Evolutionary conservation across 805 yeast genomes (phyloP).

Genomic region (Metschnikowia vanudenii): DNA sequence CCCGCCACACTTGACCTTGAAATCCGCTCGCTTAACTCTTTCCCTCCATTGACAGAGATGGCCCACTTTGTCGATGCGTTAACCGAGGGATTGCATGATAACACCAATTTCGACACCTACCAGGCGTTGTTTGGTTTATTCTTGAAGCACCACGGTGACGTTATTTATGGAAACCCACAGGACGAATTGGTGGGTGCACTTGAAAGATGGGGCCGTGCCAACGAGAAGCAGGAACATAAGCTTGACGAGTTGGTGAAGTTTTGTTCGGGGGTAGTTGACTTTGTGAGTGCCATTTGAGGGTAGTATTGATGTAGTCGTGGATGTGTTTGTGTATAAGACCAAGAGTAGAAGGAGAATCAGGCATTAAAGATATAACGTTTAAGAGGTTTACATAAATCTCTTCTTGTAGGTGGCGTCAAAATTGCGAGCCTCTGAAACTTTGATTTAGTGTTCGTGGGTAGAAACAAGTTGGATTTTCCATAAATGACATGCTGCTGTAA

Average conservation of each 20-base stretch:
- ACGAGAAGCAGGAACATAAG: conserved; percentile 40
- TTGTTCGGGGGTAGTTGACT: conserved; percentile 75
- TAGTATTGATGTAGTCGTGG: too few relatives aligned
- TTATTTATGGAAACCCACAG: conserved; percentile 43
- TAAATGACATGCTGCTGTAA: too few relatives aligned
- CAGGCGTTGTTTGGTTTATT: conserved; percentile 80
- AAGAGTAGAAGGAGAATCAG: too few relatives aligned
- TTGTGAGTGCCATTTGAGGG: conserved; percentile 47
- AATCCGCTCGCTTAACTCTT: conserved; percentile 69
- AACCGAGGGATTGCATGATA: conserved; percentile 52
- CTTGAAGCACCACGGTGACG: conserved; percentile 79
- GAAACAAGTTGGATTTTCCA: too few relatives aligned
- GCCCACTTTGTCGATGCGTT: conserved; percentile 66
- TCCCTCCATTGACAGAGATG: conserved; percentile 68
- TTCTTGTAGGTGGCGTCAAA: too few relatives aligned
- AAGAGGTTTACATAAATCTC: too few relatives aligned
- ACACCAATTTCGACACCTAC: conserved; percentile 68
- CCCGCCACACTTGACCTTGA: conserved; percentile 85
- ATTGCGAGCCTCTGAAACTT: too few relatives aligned
- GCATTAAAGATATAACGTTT: too few relatives aligned
- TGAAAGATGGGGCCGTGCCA: conserved; percentile 47
- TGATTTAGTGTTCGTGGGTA: too few relatives aligned
- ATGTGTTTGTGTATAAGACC: too few relatives aligned
- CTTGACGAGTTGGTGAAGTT: conserved; percentile 72
- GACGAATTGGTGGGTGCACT: conserved; percentile 47